Conservation (phyloP, 495 filamentous ascomycete genomes). For the Xylaria flabelliformis region DNA sequence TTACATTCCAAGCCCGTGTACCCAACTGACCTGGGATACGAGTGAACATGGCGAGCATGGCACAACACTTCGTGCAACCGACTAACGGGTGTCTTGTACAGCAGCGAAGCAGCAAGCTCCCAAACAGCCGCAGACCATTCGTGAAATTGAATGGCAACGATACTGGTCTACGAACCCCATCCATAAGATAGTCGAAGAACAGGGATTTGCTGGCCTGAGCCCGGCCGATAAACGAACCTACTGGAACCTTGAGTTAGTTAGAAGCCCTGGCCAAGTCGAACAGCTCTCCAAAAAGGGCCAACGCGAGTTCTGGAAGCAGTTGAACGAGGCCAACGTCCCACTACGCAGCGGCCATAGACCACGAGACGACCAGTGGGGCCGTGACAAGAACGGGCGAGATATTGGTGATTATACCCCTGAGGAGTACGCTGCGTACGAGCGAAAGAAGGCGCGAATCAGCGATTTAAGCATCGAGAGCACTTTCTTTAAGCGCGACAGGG, state of each 20-base stretch:
- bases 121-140: slow-evolving; percentile 39
- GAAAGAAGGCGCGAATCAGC: slow-evolving; percentile 38
- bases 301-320: slow-evolving; percentile 56
- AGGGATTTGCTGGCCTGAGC: slow-evolving; percentile 45
- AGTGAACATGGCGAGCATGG: not conserved
- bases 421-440: slow-evolving; percentile 45
- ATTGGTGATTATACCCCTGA: slow-evolving; percentile 47
- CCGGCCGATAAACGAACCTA: slow-evolving; percentile 47
- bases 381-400: slow-evolving; percentile 50
- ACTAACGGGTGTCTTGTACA: slow-evolving; percentile 14
- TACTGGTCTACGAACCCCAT: slow-evolving; percentile 47
- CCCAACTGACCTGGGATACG: not conserved
- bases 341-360: slow-evolving; percentile 40
- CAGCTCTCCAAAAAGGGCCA: slow-evolving; percentile 49
- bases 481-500: slow-evolving; percentile 40
- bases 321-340: slow-evolving; percentile 54
- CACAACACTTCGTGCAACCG: not conserved
- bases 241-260: slow-evolving; percentile 41
- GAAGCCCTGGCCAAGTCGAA: slow-evolving; percentile 37
- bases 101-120: slow-evolving; percentile 32
- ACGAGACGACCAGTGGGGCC: slow-evolving; percentile 47
- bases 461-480: slow-evolving; percentile 38
- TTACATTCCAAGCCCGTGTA: slow-evolving; percentile 2
- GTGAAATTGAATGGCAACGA: slow-evolving; percentile 45
- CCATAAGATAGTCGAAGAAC: slow-evolving; percentile 41